Percentiles rank a stretch among this genome's conserved stretches.
These are phyloP conservation scores for Epichloe sylvatica DNA, from an alignment of 2,329 filamentous ascomycete species.

Conservation along the genomic window DNA sequence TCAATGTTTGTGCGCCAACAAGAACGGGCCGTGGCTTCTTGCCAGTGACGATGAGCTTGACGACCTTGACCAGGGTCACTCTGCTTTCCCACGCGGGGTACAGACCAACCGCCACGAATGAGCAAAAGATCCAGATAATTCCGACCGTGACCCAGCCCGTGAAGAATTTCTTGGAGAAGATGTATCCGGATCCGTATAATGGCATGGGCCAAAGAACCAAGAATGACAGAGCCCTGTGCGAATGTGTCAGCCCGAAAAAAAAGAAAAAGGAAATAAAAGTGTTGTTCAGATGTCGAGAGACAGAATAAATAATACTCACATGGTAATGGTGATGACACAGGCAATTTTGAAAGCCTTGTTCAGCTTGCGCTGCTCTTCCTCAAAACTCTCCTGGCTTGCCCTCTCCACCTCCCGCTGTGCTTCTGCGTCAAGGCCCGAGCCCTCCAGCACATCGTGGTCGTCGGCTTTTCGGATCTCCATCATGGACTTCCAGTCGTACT, in stretches of 20 bases:
- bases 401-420: constrained; percentile 10
- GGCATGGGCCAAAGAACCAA: constrained; percentile 86
- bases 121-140: constrained; percentile 61
- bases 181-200: constrained; percentile 69
- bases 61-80: constrained; percentile 30
- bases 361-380: constrained; percentile 34
- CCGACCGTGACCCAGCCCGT: constrained; percentile 59
- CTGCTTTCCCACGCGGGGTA: constrained; percentile 74
- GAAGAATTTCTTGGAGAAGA: constrained; percentile 48
- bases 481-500: constrained; percentile 84
- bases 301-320: constrained; percentile 10
- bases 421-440: constrained; percentile 35
- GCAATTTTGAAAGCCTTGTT: constrained; percentile 38
- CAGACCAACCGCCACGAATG: constrained; percentile 57
- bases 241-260: not conserved
- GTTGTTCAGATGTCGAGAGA: no score
- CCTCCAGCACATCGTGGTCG: constrained; percentile 55
- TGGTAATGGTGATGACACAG: constrained; percentile 17
- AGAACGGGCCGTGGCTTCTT: constrained; percentile 1
- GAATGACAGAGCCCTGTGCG: constrained; percentile 44
- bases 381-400: constrained; percentile 21
- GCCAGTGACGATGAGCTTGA: constrained; percentile 8
- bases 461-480: constrained; percentile 62
- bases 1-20: not conserved
- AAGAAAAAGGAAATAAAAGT: no score